Evolutionary conservation across 2,329 filamentous ascomycete genomes (phyloP).

Genomic region (Scolecobasidium constrictum): DNA sequence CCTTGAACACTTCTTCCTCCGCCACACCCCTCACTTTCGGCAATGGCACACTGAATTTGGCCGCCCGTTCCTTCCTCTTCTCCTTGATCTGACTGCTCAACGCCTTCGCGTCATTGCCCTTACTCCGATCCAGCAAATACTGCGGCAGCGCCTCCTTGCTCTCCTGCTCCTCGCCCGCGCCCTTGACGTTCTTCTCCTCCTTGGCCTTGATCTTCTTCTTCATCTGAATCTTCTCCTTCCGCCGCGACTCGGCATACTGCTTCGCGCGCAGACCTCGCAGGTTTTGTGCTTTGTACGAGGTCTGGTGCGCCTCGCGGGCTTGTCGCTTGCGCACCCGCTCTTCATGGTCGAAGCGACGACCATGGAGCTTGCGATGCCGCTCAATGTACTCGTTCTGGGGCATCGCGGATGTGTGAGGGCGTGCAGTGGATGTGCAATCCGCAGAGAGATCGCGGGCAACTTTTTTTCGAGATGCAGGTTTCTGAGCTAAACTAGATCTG

Average conservation of each 20-base stretch:
- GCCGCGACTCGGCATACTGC: slow-evolving; percentile 82
- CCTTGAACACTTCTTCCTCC: slow-evolving; percentile 97
- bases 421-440: too few species aligned
- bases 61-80: slow-evolving; percentile 85
- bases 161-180: slow-evolving; percentile 64
- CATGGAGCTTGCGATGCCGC: slow-evolving; percentile 56
- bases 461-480: too few species aligned
- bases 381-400: slow-evolving; percentile 75
- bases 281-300: slow-evolving; percentile 84
- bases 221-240: slow-evolving; percentile 67
- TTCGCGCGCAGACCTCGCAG: slow-evolving; percentile 86
- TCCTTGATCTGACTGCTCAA: slow-evolving; percentile 86
- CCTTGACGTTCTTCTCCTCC: slow-evolving; percentile 94
- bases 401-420: slow-evolving; percentile 31
- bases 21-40: slow-evolving; percentile 89
- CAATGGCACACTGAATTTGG: slow-evolving; percentile 82
- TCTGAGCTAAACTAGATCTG: too few species aligned
- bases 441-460: too few species aligned
- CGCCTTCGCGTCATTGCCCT: slow-evolving; percentile 59
- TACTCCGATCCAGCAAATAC: slow-evolving; percentile 82
- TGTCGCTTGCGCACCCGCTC: slow-evolving; percentile 79
- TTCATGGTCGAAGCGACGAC: slow-evolving; percentile 59
- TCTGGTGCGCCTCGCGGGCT: slow-evolving; percentile 82
- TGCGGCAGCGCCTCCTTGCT: slow-evolving; percentile 73
- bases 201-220: slow-evolving; percentile 61